Conservation (phyloP, 2,329 filamentous ascomycete genomes). For the Sarocladium kiliense region DNA sequence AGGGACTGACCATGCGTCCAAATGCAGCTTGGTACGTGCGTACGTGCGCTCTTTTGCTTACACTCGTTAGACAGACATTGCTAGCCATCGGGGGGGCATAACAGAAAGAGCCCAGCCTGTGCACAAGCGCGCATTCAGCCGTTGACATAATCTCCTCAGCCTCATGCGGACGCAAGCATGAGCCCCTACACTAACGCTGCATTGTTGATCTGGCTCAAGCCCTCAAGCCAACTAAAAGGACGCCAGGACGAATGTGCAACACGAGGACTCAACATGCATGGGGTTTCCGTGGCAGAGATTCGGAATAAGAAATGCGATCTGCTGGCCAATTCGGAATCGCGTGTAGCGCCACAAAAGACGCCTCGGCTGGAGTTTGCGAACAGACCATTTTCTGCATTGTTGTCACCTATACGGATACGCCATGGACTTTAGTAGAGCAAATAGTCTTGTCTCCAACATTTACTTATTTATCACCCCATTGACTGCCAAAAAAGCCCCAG, state of each 20-base stretch:
- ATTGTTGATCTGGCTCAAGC: no score
- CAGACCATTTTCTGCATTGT: not conserved
- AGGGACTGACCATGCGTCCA: not conserved
- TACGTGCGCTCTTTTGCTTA: no score
- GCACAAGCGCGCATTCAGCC: not conserved
- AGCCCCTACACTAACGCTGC: not conserved
- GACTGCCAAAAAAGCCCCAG: no score
- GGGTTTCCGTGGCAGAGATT: not conserved
- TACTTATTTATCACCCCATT: no score
- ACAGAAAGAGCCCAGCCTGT: not conserved
- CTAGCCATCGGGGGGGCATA: not conserved
- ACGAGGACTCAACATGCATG: not conserved
- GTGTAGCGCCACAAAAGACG: not conserved
- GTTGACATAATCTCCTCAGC: not conserved
- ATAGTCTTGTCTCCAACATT: no score
- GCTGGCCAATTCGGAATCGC: not conserved
- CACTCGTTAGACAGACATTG: no score
- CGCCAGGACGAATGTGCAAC: no score
- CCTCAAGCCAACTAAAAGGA: no score
- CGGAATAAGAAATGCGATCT: not conserved
- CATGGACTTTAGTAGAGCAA: no score
- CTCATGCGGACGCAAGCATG: not conserved
- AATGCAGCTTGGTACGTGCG: not conserved
- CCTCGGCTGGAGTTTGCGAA: conserved; percentile 4
- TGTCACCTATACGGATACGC: not conserved